Conservation (phyloP, 2,329 filamentous ascomycete species). For the Coniochaeta hoffmannii region DNA sequence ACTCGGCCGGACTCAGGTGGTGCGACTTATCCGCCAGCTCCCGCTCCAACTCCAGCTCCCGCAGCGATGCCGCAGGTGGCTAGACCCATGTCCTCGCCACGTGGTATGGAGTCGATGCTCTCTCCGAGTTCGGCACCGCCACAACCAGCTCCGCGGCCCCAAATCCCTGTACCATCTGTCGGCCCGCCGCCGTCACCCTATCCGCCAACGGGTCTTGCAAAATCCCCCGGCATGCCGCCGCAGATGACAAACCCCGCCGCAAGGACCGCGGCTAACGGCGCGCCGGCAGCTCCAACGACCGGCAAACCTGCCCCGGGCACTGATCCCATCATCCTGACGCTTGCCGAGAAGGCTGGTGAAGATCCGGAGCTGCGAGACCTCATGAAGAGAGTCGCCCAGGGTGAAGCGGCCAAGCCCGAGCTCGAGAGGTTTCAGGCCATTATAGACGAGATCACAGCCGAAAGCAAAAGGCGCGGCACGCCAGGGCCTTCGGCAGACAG, state of each 20-base stretch:
- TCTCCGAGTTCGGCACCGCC: constrained; percentile 11
- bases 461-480: constrained; percentile 44
- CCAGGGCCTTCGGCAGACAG: constrained; percentile 47
- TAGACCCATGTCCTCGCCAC: constrained; percentile 16
- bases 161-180: not conserved
- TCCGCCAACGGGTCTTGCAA: not conserved
- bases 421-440: constrained; percentile 71
- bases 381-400: constrained; percentile 77
- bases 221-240: not conserved
- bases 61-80: constrained; percentile 2
- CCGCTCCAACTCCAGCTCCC: not conserved
- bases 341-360: constrained; percentile 67
- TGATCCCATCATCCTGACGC: constrained; percentile 73
- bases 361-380: constrained; percentile 67
- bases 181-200: not conserved
- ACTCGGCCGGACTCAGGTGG: constrained; percentile 5
- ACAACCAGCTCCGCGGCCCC: not conserved
- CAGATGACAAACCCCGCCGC: constrained; percentile 4
- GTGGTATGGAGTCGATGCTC: constrained; percentile 20
- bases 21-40: not conserved
- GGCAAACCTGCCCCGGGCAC: constrained; percentile 23
- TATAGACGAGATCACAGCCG: constrained; percentile 67
- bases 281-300: constrained; percentile 17
- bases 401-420: constrained; percentile 63
- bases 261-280: constrained; percentile 9